Conservation (phyloP, 441 rosid genomes). For the Cnidoscolus chayamansa region DNA sequence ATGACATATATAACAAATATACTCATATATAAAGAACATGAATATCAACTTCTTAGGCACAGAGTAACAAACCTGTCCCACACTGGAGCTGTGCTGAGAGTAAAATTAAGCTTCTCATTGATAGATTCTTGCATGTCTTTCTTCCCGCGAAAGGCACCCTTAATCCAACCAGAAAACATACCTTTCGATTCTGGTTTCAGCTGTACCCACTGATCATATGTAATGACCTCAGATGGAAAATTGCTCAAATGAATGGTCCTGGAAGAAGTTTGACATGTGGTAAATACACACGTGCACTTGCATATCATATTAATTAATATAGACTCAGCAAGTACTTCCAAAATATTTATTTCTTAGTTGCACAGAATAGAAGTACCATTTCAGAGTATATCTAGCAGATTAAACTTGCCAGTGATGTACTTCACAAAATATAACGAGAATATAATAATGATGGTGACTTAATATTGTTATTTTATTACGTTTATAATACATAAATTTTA, state of each 20-base stretch:
- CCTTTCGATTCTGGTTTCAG: slow-evolving; percentile 63
- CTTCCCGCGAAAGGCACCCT: slow-evolving; percentile 75
- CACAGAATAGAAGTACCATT: slow-evolving; percentile 1
- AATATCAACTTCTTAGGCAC: slow-evolving; percentile 5
- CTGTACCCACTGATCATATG: slow-evolving; percentile 68
- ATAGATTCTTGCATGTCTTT: slow-evolving; percentile 86
- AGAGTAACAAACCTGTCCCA: slow-evolving; percentile 66
- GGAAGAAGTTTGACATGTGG: not conserved
- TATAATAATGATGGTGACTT: not conserved
- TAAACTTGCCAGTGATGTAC: not conserved
- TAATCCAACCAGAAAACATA: slow-evolving; percentile 71
- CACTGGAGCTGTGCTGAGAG: slow-evolving; percentile 73
- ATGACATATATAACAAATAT: slow-evolving; percentile 9
- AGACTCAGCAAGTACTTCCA: not conserved
- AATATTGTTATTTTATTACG: not conserved
- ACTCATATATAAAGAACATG: slow-evolving; percentile 2
- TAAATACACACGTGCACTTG: not conserved
- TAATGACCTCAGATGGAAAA: slow-evolving; percentile 71
- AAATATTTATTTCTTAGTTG: not conserved
- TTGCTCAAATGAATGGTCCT: slow-evolving; percentile 47
- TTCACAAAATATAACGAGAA: not conserved
- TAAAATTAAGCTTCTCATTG: slow-evolving; percentile 60
- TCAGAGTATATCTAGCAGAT: not conserved
- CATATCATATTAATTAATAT: not conserved
- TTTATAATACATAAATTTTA: not conserved